Conservation (phyloP, 2,329 filamentous ascomycete species). For the Xylaria sp. region DNA sequence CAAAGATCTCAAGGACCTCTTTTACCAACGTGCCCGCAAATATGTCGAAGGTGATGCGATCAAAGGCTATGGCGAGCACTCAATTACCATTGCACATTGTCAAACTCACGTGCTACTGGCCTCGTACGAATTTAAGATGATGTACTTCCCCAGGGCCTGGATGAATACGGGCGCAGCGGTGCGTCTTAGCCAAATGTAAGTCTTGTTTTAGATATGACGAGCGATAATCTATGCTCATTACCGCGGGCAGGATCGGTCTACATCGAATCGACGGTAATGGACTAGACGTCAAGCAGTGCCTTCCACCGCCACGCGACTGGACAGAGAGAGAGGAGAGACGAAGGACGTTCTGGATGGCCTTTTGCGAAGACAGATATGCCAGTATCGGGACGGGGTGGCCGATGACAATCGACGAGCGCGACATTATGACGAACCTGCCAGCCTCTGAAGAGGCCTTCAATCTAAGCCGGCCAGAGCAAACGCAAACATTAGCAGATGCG, state of each 20-base stretch:
- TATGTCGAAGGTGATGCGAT: constrained; percentile 92
- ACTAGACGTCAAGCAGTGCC: constrained; percentile 91
- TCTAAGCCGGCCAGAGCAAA: constrained; percentile 78
- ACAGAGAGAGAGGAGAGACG: constrained; percentile 92
- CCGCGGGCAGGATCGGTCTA: constrained; percentile 81
- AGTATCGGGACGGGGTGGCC: constrained; percentile 98
- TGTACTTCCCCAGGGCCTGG: constrained; percentile 97
- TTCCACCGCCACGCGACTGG: constrained; percentile 90
- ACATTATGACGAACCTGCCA: constrained; percentile 89
- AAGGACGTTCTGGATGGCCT: constrained; percentile 95
- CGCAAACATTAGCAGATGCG: constrained; percentile 75
- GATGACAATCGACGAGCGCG: constrained; percentile 90
- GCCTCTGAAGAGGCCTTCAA: constrained; percentile 86
- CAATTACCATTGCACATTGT: constrained; percentile 86
- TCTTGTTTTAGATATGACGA: constrained; percentile 24
- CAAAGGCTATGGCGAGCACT: constrained; percentile 89
- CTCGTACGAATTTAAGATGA: constrained; percentile 94
- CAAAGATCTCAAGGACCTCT: constrained; percentile 80
- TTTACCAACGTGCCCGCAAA: constrained; percentile 89
- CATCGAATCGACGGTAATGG: constrained; percentile 86
- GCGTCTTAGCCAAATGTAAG: constrained; percentile 85
- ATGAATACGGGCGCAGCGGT: constrained; percentile 85
- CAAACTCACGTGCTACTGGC: constrained; percentile 85
- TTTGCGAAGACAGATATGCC: constrained; percentile 89
- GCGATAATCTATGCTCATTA: constrained; percentile 63